Base-by-base conservation (phyloP, 805 yeast genomes). In the Soucietia sequanensis region DNA sequence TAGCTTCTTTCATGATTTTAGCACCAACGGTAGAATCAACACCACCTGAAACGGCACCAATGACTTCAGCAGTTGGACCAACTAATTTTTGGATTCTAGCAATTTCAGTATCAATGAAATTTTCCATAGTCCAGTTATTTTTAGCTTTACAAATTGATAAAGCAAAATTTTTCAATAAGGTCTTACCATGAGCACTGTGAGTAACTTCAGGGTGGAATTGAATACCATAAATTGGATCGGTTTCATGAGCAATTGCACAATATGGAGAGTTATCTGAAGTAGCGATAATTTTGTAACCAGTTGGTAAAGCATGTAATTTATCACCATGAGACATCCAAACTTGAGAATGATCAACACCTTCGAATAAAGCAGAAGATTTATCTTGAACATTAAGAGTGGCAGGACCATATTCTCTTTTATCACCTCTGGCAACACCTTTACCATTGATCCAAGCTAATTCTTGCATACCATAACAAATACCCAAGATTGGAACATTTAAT, bases 261-360 rank as follows among this genome's bases (percentile, higher is more conserved):
- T 57, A 93, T 39, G 98, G 99, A 27, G 98, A 93, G 77, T 93
- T 93, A 50, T 76, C 87, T 37, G 96, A 84, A 27, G 88, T 80
- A 36, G 97, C 99, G 42, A 90, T 88, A 41, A 84, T 78, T 62
- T 82, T 80, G 77, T 79, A 93, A 25, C 95, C 96, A 29, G 76
- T 75, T 53, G 99, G 99, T 50, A 93, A 76, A 35, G 91, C 85
- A 53, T 80, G 81, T 56, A 93, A 76, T 74, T 93, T 93, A 70
- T 93, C 99, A 58, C 96, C 96, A 66, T 93, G 99, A 31, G 98
- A 90, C 99, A 93, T 93, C 99, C 99, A 93, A 43, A 93, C 97
- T 62, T 84, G 90, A 40, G 95, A 88, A 70, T 93, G 84, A 65
- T 89, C 95, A 51, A 93, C 87, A 42, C 83, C 96, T 44, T 80